These are phyloP conservation scores for Eleusine indica DNA, from an alignment of 176 grass and related monocot genomes.

Conservation along the genomic window DNA sequence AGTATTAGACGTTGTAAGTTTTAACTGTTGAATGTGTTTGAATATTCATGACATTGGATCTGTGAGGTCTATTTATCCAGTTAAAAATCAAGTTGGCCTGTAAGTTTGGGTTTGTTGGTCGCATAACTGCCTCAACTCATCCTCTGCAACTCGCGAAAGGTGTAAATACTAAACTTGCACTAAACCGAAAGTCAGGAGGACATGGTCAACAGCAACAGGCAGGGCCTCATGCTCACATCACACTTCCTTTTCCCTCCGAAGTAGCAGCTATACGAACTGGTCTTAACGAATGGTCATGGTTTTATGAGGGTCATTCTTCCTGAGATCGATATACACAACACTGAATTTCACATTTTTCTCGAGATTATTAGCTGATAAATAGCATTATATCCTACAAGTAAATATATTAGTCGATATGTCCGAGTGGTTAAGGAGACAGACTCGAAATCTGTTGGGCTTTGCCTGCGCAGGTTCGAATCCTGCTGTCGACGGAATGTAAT, in stretches of 20 bases:
- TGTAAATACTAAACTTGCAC: no score
- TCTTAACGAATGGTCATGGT: no score
- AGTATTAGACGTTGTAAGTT: not conserved
- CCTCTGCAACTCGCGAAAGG: not conserved
- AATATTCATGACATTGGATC: not conserved
- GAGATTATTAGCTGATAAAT: no score
- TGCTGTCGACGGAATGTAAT: constrained; percentile 58
- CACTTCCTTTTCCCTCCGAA: no score
- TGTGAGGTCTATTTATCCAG: not conserved
- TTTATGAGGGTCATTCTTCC: no score
- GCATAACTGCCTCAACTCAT: not conserved
- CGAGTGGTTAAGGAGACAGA: constrained; percentile 99
- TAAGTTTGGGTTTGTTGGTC: not conserved
- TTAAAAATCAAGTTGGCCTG: not conserved
- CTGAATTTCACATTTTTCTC: no score
- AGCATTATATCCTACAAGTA: no score
- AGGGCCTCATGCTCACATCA: no score
- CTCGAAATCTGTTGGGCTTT: constrained; percentile 99
- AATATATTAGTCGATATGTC: constrained; percentile 56
- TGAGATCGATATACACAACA: no score
- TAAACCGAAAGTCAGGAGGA: no score
- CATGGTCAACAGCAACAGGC: no score
- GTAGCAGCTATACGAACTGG: no score
- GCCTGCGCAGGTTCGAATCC: constrained; percentile 93
- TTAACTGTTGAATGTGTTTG: not conserved